Base-by-base conservation (phyloP, 768 basidiomycete genomes). In the Agaricus sinodeliciosus region DNA sequence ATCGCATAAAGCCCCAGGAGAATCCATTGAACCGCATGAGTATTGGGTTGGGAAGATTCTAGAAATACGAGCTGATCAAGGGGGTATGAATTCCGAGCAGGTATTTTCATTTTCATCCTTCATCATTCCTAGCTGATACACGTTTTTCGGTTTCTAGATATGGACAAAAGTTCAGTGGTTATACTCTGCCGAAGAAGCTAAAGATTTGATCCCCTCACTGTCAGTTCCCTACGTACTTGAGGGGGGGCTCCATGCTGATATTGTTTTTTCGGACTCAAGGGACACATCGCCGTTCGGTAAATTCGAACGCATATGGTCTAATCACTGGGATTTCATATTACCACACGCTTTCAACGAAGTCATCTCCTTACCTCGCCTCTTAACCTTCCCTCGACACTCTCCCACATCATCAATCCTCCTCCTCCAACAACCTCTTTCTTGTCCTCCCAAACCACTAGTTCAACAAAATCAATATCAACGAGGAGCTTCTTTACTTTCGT, bases 161-260 rank as follows among this genome's bases (percentile, higher is more conserved):
- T 83, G 79, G 78, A 71, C 67, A 0, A 62, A 57, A 9, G 71
- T 84, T 0, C 72, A 77, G 44, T 85, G 82, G 82, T 82, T 67
- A 44, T 85, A 79, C 63, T 70, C 74, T 1, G 69, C 72, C 0
- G 45, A 65, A n/a, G 82, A 85, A 34, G 73, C 78, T 0, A 65
- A 67, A 0, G 57, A 57, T 1, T 65, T 72, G 0, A 59, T 78
- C 27, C 76, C 1, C 80, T 82, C 80, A 81, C 51, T 51, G 78
- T 68, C n/a, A 25, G 34, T 11, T 27, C 45, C 37, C 39, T 47
- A 15, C 43, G 9, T 27, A 18, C 26, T 11, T 2, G 15, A 35
- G 3, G 27, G 19, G 19, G 13, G 43, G 15, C 19, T 43, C 25
- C 1, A 36, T 16, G 13, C 36, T 25, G 31, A 39, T 5, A 16